Base-by-base conservation (phyloP, 768 basidiomycete species). In the Pleurotus salmoneostramineus region DNA sequence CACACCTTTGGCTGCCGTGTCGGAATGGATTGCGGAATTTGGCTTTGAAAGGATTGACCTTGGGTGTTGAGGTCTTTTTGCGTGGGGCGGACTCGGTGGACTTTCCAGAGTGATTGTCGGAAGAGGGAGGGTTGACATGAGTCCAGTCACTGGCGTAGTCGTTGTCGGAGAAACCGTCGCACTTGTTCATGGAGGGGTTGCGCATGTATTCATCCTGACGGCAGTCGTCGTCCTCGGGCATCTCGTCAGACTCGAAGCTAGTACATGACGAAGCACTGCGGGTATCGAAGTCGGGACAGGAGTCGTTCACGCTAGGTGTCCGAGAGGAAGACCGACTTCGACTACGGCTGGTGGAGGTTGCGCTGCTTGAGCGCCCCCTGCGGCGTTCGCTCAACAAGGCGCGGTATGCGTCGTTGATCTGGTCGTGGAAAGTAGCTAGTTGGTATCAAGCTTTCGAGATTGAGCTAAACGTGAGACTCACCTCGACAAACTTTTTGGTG, bases 321-420 rank as follows among this genome's bases (percentile, higher is more conserved):
- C 52, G 52, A 31, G 56, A 56, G 44, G 56, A 56, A 36, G 56
- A 56, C 27, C 56, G 31, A 45, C 44, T 56, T 14, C 56, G 43
- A 32, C 46, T 56, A 47, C 47, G 36, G 44, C 17, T n/a, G 49
- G 50, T 21, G 55, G 55, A 27, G 40, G 42, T 35, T 42, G 44
- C 12, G 31, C 47, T 56, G 32, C 66, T 65, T 45, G 61, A 66
- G 17, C 68, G 60, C 44, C 76, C 75, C 51, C 80, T 27, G 21
- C 21, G 74, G 66, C 65, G 57, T 44, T 74, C 73, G 52, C 77
- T 76, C 67, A 78, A 72, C 59, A 83, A 69, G 33, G 76, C 70
- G 40, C 73, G 74, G 66, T 84, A 82, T 17, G 83, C 82, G 47
- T 71, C 65, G 63, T 78, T 78, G 62, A 81, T 77, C 83, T 84